phyloP scores from a whole-genome alignment of 1,284 basidiomycete genomes.

The Sutorius eximius region DNA sequence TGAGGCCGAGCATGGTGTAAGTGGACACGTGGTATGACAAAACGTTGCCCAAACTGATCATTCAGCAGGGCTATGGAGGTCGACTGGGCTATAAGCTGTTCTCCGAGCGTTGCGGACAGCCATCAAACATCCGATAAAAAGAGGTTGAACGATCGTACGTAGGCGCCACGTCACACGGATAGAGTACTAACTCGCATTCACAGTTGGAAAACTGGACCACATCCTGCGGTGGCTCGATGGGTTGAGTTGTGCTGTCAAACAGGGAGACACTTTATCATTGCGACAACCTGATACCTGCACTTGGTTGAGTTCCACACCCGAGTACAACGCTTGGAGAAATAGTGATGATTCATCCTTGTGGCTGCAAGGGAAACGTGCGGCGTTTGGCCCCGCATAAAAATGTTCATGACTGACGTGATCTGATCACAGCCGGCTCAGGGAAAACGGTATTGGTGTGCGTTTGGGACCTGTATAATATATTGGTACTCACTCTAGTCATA shows the following conservation, averaged over 20 bases:
- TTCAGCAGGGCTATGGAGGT: background rate
- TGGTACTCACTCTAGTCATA: background rate
- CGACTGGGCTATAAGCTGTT: background rate
- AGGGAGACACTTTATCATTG: background rate
- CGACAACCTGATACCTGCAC: background rate
- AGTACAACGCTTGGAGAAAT: background rate
- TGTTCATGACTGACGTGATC: background rate
- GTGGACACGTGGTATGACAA: background rate
- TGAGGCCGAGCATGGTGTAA: background rate
- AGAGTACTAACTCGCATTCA: background rate
- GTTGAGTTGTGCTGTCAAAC: background rate
- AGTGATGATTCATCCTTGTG: background rate
- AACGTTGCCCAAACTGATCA: background rate
- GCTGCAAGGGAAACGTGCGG: background rate
- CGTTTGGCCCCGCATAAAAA: background rate
- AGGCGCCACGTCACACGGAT: background rate
- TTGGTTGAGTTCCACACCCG: background rate
- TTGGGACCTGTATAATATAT: too few species aligned
- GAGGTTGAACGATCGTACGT: background rate
- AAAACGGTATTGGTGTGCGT: conserved; percentile 5
- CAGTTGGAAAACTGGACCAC: background rate
- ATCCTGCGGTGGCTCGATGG: background rate
- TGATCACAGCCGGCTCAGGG: background rate
- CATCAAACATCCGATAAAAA: background rate
- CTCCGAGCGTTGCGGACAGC: background rate